Evolutionary conservation across 495 filamentous ascomycete genomes (phyloP).

Genomic region (Gamarada debralockiae): DNA sequence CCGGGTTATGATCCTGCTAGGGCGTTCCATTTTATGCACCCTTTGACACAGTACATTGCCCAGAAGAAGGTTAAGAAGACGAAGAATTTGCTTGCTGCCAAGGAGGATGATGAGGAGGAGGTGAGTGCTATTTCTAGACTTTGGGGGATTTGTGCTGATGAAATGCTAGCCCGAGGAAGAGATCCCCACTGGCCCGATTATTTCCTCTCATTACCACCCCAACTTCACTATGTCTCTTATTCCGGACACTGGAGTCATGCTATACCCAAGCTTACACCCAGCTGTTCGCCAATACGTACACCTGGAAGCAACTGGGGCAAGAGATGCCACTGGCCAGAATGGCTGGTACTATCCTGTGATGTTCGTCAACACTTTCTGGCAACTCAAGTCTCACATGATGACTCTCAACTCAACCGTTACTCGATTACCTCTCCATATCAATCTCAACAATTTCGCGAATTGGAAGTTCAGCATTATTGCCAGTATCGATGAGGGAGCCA

Average conservation of each 20-base stretch:
- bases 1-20: slow-evolving; percentile 65
- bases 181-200: slow-evolving; percentile 55
- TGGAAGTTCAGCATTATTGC: slow-evolving; percentile 90
- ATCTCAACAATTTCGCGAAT: slow-evolving; percentile 73
- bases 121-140: not conserved
- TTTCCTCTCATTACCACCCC: slow-evolving; percentile 88
- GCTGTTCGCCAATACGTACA: slow-evolving; percentile 72
- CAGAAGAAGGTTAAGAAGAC: slow-evolving; percentile 92
- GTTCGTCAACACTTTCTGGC: slow-evolving; percentile 96
- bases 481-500: slow-evolving; percentile 80
- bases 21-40: slow-evolving; percentile 79
- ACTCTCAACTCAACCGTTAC: slow-evolving; percentile 89
- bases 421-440: slow-evolving; percentile 77
- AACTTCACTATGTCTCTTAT: slow-evolving; percentile 90
- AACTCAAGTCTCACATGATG: slow-evolving; percentile 85
- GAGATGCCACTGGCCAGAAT: slow-evolving; percentile 81
- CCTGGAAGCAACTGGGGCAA: slow-evolving; percentile 66
- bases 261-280: slow-evolving; percentile 64
- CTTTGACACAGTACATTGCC: slow-evolving; percentile 81
- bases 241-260: slow-evolving; percentile 68
- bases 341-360: slow-evolving; percentile 96
- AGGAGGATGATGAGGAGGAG: slow-evolving; percentile 45
- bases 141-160: slow-evolving; percentile 18
- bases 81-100: slow-evolving; percentile 73
- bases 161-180: slow-evolving; percentile 29